Percentiles rank a stretch among this genome's conserved stretches.
phyloP scores from a whole-genome alignment of 2,329 filamentous ascomycete genomes.

The Hyphodiscus sp. region DNA sequence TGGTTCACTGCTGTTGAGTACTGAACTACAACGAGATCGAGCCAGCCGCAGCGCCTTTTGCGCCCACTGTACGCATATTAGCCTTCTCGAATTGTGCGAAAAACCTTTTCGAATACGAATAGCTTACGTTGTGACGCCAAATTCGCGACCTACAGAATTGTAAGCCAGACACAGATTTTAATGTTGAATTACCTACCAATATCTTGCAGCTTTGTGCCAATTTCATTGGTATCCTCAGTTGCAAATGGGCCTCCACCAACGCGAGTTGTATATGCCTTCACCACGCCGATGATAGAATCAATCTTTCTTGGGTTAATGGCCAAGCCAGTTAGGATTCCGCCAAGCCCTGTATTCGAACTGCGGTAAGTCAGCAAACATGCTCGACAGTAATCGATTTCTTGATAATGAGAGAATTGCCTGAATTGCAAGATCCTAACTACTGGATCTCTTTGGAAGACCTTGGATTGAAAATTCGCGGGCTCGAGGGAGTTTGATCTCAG shows the following conservation, averaged over 20 bases:
- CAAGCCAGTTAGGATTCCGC: constrained; percentile 57
- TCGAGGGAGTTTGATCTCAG: no score
- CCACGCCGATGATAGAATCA: constrained; percentile 56
- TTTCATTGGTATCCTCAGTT: constrained; percentile 47
- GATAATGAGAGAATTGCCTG: constrained; percentile 35
- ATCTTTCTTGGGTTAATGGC: constrained; percentile 55
- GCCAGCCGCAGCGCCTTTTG: not conserved
- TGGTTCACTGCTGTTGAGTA: not conserved
- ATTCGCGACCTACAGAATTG: not conserved
- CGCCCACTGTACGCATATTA: no score
- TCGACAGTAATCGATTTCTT: constrained; percentile 33
- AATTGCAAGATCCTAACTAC: no score
- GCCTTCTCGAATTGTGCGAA: no score
- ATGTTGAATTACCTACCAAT: constrained; percentile 17
- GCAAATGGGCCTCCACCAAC: constrained; percentile 52
- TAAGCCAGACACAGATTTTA: no score
- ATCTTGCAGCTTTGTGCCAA: constrained; percentile 41
- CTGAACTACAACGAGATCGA: not conserved
- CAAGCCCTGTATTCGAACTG: constrained; percentile 45
- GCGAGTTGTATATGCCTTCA: constrained; percentile 60
- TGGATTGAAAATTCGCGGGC: no score
- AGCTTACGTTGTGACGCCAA: not conserved
- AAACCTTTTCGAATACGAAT: no score
- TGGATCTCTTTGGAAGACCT: no score
- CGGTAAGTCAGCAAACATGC: constrained; percentile 43